Base-by-base conservation (phyloP, 2,329 filamentous ascomycete species). In the Colletotrichum orbiculare region DNA sequence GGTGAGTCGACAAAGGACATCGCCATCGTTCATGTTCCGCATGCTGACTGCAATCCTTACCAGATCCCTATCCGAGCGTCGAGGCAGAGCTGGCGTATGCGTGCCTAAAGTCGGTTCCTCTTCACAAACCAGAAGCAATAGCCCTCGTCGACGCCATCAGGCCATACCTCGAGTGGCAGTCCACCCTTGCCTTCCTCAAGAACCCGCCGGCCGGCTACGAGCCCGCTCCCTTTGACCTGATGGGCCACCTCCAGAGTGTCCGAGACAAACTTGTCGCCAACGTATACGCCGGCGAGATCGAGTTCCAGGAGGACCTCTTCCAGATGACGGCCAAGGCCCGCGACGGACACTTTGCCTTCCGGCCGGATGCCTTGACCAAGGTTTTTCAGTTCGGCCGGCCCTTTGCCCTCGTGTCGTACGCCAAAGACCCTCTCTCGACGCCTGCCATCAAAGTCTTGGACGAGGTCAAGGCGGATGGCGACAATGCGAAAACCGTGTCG, bases 171-270 rank as follows among this genome's bases (percentile, higher is more conserved):
- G 75, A 82, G 52, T 85, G 81, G 73, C 82, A 85, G 69, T 82
- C 79, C 38, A 80, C 79, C 3, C 71, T 81, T 9, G 79, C 79
- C 8, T 82, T 78, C 67, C 76, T 85, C 39, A 83, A 82, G 66
- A 74, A 83, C 53, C 86, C 86, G 2, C 86, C 86, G 0, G 59
- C 75, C 10, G 76, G 76, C 10, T 88, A 87, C 71, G 74, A 76
- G 54, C 79, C 84, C 58, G 79, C 83, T 0, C 17, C 73, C 35
- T 75, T 78, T 46, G 77, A 81, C 67, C 70, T 81, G 48, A 77
- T 73, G 65, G 74, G 66, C 5, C 74, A 71, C 11, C 71, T 81
- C 7, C 73, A 71, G 33, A 62, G 72, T 46, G 66, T 81, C 34
- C 73, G 71, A 57, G 67, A 66, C 12, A 73, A 75, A 13, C 69